Evolutionary conservation across 2,329 filamentous ascomycete genomes (phyloP).

Genomic region (Elsinoe arachidis): DNA sequence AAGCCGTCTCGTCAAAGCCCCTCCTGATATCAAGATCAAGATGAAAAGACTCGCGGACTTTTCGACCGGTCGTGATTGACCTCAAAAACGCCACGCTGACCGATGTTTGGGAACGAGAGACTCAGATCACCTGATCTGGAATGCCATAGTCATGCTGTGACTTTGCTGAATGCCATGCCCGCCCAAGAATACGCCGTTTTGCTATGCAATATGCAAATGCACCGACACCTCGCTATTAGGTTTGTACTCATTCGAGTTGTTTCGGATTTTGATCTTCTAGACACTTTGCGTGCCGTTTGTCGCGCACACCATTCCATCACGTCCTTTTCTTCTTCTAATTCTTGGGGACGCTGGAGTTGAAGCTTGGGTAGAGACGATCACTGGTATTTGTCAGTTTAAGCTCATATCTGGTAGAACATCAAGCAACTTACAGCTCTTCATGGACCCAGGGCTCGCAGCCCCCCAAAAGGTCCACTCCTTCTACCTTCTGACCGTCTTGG

Average conservation of each 20-base stretch:
- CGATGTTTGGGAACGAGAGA: slow-evolving; percentile 9
- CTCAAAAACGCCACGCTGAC: slow-evolving; percentile 7
- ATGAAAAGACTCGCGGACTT: slow-evolving; percentile 9
- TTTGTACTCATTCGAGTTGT: background rate
- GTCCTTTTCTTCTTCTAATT: slow-evolving; percentile 1
- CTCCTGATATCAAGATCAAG: background rate
- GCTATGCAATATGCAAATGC: slow-evolving; percentile 10
- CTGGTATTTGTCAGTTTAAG: background rate
- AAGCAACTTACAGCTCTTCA: slow-evolving; percentile 9
- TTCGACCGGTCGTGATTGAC: background rate
- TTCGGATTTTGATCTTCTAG: background rate
- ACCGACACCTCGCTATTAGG: slow-evolving; percentile 5
- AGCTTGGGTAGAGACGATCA: slow-evolving; percentile 13
- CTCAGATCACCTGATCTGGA: slow-evolving; percentile 3
- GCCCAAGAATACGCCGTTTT: background rate
- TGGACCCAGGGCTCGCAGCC: slow-evolving; percentile 13
- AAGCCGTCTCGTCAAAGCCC: background rate
- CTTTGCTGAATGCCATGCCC: slow-evolving; percentile 2
- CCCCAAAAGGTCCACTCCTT: slow-evolving; percentile 16
- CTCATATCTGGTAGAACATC: background rate
- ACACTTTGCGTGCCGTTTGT: background rate
- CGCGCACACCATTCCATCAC: background rate
- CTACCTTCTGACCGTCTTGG: slow-evolving; percentile 21
- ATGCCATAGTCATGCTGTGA: slow-evolving; percentile 5
- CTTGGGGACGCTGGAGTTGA: slow-evolving; percentile 11